These are phyloP conservation scores for Leishmania martiniquensis DNA, from an alignment of 208 protist species.

Conservation along the genomic window DNA sequence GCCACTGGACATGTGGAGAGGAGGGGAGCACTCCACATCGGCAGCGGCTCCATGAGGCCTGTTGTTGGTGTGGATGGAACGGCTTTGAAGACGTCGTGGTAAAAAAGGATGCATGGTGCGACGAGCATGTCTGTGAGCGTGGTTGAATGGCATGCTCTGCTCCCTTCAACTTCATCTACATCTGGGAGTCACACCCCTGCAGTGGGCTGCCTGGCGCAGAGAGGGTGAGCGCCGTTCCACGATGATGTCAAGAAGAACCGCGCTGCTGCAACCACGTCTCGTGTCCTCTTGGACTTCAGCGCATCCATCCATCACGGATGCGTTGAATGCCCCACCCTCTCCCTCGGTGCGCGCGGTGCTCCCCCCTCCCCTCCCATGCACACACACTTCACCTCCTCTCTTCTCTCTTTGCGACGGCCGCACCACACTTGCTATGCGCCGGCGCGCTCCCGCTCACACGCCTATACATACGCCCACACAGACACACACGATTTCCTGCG, in stretches of 20 bases:
- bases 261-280: too few species aligned
- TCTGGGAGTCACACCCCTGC: not conserved
- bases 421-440: not conserved
- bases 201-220: not conserved
- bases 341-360: not conserved
- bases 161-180: not conserved
- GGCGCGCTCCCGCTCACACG: not conserved
- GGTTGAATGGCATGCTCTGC: not conserved
- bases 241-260: not conserved
- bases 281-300: not conserved
- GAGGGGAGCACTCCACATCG: too few species aligned
- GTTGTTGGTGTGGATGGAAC: not conserved
- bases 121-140: not conserved
- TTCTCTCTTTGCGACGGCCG: not conserved
- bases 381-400: too few species aligned
- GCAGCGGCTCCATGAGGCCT: not conserved
- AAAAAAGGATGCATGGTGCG: not conserved
- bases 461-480: not conserved
- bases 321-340: not conserved
- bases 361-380: not conserved
- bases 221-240: not conserved
- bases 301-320: not conserved
- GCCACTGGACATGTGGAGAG: too few species aligned
- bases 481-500: not conserved
- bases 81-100: not conserved